Evolutionary conservation across 495 filamentous ascomycete species (phyloP), one percentile per base, ranked within the genome.

Genomic region (Xylaria scruposa): DNA sequence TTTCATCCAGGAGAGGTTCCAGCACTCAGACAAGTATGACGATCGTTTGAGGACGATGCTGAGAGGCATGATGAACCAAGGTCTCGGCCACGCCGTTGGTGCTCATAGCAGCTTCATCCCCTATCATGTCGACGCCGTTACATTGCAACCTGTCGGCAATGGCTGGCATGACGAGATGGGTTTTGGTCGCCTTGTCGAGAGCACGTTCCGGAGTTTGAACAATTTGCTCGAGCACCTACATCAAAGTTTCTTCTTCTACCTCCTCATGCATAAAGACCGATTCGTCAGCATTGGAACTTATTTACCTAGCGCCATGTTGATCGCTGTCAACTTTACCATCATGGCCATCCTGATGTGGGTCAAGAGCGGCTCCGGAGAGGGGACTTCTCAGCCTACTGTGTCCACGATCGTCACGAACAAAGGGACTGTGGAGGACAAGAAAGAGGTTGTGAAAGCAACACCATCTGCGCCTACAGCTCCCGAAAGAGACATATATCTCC

Each of bases 211-310:
- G 68, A 97, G 93, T 76, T 83, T 99, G 80, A 99, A 99, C 82
- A 99, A 99, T 78, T 82, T 99, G 65, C 87, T 99, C 19, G 96
- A 99, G 82, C 94, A 98, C 79, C 88, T 99, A 72, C 96, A 99
- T 77, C 96, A 99, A 84, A 97, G 94, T 78, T 99, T 98, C 86
- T 99, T 99, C 86, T 98, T 99, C 83, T 99, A 99, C 80, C 83
- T 99, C 31, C 88, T 99, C 21, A 94, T 99, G 88, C 91, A 94
- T 67, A 86, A 90, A 21, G 91, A 96, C 66, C 89, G 94, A 9
- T 99, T 98, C 80, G 97, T 98, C 67, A 98, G 95, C 80, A 99
- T 99, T 72, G 96, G 96, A 24, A 99, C 96, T 1, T 99, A 99
- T 76, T 85, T 99, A 6, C 96, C 97, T 5, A 97, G 94, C 80